A percentile compares a stretch with the other conserved stretches of the same genome.
Conservation (phyloP, 2,329 filamentous ascomycete genomes). For the Fusarium ambrosium region DNA sequence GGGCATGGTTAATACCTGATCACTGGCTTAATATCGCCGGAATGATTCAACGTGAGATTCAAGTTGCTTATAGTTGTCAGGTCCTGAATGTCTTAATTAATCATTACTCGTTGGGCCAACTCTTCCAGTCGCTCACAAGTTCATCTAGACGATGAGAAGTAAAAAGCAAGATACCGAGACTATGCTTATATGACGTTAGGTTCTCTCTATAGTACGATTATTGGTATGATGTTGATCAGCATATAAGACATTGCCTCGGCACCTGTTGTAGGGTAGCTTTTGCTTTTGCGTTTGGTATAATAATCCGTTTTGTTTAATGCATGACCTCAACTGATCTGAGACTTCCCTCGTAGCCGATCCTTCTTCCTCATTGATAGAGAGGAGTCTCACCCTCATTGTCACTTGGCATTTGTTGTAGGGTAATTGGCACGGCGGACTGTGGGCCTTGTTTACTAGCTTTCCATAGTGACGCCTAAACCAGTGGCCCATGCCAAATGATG, state of each 20-base stretch:
- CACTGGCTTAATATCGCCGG: background rate
- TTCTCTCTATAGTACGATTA: background rate
- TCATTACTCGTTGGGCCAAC: background rate
- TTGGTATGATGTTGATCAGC: background rate
- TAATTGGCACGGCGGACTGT: no score
- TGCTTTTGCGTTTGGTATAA: background rate
- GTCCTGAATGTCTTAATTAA: background rate
- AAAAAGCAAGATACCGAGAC: background rate
- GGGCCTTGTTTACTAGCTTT: no score
- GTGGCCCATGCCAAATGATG: no score
- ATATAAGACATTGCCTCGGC: background rate
- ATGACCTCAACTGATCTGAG: background rate
- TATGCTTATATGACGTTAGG: background rate
- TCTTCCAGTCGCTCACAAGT: background rate
- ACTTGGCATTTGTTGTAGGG: no score
- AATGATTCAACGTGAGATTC: background rate
- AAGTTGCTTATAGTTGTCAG: background rate
- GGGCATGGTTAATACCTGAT: background rate
- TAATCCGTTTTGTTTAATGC: background rate
- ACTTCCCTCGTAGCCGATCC: no score
- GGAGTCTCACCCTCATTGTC: no score
- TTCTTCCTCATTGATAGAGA: no score
- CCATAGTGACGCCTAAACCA: no score
- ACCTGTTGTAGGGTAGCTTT: background rate
- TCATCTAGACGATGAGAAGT: background rate